These are phyloP conservation scores for Leccinum angustisporum DNA, from an alignment of 1,284 basidiomycete genomes.

Conservation along the genomic window DNA sequence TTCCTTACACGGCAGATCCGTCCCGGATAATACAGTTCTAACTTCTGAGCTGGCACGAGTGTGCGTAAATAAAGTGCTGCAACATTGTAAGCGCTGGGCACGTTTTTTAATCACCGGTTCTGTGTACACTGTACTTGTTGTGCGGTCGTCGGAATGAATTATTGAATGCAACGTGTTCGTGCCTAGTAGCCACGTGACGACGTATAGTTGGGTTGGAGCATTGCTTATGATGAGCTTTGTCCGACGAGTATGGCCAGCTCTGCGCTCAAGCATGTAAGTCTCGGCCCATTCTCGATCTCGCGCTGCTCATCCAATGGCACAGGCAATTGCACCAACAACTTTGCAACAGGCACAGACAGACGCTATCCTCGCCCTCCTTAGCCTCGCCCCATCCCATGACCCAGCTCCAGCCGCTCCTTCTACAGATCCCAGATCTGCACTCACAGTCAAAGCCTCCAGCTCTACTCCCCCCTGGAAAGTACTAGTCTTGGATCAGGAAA, in stretches of 20 bases:
- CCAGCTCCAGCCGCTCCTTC: constrained; percentile 23
- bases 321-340: constrained; percentile 41
- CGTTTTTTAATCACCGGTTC: constrained; percentile 4
- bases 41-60: background rate
- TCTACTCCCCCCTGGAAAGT: constrained; percentile 91
- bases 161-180: background rate
- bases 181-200: background rate
- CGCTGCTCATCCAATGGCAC: background rate
- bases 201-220: background rate
- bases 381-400: constrained; percentile 54
- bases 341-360: constrained; percentile 80
- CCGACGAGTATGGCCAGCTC: constrained; percentile 50
- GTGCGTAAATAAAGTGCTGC: background rate
- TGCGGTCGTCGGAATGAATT: background rate
- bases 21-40: background rate
- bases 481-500: constrained; percentile 90
- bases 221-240: background rate
- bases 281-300: background rate
- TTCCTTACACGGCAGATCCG: background rate
- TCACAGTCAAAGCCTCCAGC: constrained; percentile 47
- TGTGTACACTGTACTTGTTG: background rate
- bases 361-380: constrained; percentile 66
- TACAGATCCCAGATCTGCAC: constrained; percentile 30
- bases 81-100: background rate
- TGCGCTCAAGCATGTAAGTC: constrained; percentile 53